Base-by-base conservation (phyloP, 495 filamentous ascomycete species). In the Penicillium odoratum region DNA sequence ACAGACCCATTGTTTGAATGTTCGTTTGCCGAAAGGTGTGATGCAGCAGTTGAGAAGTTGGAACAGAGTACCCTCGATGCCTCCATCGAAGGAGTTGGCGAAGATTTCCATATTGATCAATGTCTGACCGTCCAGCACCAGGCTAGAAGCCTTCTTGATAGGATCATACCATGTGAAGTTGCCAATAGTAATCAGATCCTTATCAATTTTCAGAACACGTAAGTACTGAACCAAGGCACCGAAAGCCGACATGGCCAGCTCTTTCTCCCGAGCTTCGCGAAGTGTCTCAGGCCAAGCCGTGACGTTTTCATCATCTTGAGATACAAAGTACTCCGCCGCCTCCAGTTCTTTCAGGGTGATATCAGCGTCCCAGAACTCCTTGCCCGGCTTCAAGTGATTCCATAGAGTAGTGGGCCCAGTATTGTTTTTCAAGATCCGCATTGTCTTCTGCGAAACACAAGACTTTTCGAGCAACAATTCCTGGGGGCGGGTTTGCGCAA, bases 91-190 rank as follows among this genome's bases (percentile, higher is more conserved):
- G 1, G 88, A 95, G 73, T 99, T 99, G 49, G 91, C 84, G 63
- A 99, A 97, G 8, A 98, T 87, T 69, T 99, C 95, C 53, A 99
- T 85, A 68, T 99, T 99, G 75, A 96, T 94, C 54, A 99, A 81
- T 21, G 91, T 97, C 69, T 99, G 93, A 21, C 95, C 95, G 66
- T 99, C 95, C 2, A 99, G 79, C 38, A 99, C 90, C 51, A 99
- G 79, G 42, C 90, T 97, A 7, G 92, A 90, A 3, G 93, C 90
- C 70, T 94, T 95, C 61, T 88, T 88, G 57, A 99, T 97, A 3
- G 95, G 95, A 69, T 90, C 91, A 67, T 99, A 98, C 85, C 86
- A 89, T 15, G 80, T 82, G 64, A 99, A 96, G 66, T 95, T 96
- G 56, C 92, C 90, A 63, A 97, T 87, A 7, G 90, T 93, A 21